Evolutionary conservation across 73 alveolate genomes (phyloP), one percentile per base, ranked within the genome.

Genomic region (Effrenium voratum): DNA sequence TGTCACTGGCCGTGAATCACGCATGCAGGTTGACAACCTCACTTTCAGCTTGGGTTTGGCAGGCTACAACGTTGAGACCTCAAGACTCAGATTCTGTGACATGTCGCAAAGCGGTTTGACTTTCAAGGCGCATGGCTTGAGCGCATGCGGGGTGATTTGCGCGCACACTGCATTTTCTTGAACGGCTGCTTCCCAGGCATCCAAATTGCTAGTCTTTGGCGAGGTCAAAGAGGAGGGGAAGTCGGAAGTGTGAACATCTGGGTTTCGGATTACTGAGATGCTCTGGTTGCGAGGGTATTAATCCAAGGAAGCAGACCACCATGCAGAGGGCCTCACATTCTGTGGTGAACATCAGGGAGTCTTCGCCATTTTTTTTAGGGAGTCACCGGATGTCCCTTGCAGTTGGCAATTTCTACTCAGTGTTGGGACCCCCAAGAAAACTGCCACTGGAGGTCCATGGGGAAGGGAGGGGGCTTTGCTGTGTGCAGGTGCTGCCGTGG

Each of bases 11-110:
- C n/a, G n/a, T n/a, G n/a, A n/a, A n/a, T n/a, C n/a, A n/a, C n/a
- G n/a, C n/a, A n/a, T 28, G 38, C 50, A 90, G 97, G 97, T 90
- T 24, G 97, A 90, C 59, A 90, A 90, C 55, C 97, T 90, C 57
- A 90, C 97, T 6, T 75, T 59, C 73, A 87, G 86, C 55, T 55
- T 90, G 30, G 97, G 97, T 41, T 28, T 47, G n/a, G 86, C 88
- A 15, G 97, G 97, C 72, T 90, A 68, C 97, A 90, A 90, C 26
- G 97, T 43, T 5, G 66, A 38, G 47, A 3, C 47, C 82, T 38
- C 45, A 59, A 77, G 22, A 66, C 8, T 32, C 8, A 24, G 16
- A 66, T 26, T 15, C 8, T 32, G 40, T 12, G 13, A 30, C 44
- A 66, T 19, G 79, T 30, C 40, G 16, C 22, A 15, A 34, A 63